Evolutionary conservation across 1,284 basidiomycete genomes (phyloP).

Genomic region (Trichosporon coremiiforme): DNA sequence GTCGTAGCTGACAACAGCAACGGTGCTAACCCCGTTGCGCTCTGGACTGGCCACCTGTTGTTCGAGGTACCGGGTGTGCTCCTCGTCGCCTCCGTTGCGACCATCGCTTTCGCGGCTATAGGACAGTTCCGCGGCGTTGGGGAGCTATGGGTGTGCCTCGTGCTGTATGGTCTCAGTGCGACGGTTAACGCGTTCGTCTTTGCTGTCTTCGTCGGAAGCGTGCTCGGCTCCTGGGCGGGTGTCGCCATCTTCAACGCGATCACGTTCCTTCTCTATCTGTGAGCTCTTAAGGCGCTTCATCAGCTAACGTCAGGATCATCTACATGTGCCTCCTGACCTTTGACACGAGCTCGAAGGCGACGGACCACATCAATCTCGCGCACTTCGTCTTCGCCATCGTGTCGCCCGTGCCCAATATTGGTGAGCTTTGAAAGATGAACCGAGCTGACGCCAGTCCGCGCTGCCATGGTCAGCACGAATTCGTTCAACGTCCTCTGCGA

Average conservation of each 20-base stretch:
- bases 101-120: slow-evolving; percentile 65
- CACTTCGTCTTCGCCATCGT: slow-evolving; percentile 66
- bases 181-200: slow-evolving; percentile 70
- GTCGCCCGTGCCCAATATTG: slow-evolving; percentile 62
- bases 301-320: slow-evolving; percentile 17
- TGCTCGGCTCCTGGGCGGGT: slow-evolving; percentile 71
- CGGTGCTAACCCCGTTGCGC: slow-evolving; percentile 69
- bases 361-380: slow-evolving; percentile 63
- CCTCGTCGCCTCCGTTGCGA: slow-evolving; percentile 64
- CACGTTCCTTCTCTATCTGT: slow-evolving; percentile 63
- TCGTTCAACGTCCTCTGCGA: slow-evolving; percentile 75
- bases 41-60: slow-evolving; percentile 77
- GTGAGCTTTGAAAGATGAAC: background rate
- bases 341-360: slow-evolving; percentile 62
- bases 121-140: slow-evolving; percentile 71
- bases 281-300: background rate
- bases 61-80: slow-evolving; percentile 69
- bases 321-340: slow-evolving; percentile 21
- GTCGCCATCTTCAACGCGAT: slow-evolving; percentile 73
- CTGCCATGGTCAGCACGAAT: slow-evolving; percentile 72
- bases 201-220: slow-evolving; percentile 66
- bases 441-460: slow-evolving; percentile 54
- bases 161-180: slow-evolving; percentile 70
- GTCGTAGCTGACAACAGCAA: slow-evolving; percentile 54
- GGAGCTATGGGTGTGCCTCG: slow-evolving; percentile 64